These are phyloP conservation scores for Blastocystis sp. DNA, from an alignment of 352 stramenopile genomes.

Conservation along the genomic window DNA sequence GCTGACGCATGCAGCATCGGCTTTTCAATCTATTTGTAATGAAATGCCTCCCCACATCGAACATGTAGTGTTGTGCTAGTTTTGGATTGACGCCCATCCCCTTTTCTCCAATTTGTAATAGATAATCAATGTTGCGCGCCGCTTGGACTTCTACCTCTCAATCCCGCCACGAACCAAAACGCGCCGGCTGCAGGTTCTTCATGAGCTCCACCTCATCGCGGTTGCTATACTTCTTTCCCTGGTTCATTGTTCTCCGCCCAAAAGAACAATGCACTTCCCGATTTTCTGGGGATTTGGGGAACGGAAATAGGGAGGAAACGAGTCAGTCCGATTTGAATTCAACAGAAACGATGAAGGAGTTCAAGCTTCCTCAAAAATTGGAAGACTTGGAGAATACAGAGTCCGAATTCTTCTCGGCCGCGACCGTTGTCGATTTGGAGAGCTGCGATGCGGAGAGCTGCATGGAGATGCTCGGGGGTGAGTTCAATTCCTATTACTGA, in stretches of 20 bases:
- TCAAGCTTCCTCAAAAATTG: constrained; percentile 22
- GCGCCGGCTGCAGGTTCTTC: neutral
- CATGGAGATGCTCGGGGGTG: constrained; percentile 16
- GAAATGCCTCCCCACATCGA: too few species aligned
- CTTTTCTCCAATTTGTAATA: constrained; percentile 29
- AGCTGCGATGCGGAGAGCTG: constrained; percentile 33
- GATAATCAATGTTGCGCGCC: neutral
- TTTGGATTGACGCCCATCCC: constrained; percentile 12
- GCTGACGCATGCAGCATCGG: neutral
- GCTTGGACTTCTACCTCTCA: neutral
- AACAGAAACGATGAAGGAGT: constrained; percentile 61
- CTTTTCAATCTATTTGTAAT: constrained; percentile 63
- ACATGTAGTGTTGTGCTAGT: constrained; percentile 41
- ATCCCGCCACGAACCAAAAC: neutral
- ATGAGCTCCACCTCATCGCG: neutral
- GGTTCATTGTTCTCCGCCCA: neutral
- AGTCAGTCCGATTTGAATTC: constrained; percentile 4
- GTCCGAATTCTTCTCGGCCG: neutral
- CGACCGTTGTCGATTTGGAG: constrained; percentile 51
- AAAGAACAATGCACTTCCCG: neutral
- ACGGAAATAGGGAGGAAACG: neutral
- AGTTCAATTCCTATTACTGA: neutral
- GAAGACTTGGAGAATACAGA: constrained; percentile 45
- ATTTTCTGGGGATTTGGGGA: neutral
- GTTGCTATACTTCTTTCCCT: neutral